phyloP scores from a whole-genome alignment of 225 moss, liverwort and hornwort genomes.

The Marchantia paleacea region DNA sequence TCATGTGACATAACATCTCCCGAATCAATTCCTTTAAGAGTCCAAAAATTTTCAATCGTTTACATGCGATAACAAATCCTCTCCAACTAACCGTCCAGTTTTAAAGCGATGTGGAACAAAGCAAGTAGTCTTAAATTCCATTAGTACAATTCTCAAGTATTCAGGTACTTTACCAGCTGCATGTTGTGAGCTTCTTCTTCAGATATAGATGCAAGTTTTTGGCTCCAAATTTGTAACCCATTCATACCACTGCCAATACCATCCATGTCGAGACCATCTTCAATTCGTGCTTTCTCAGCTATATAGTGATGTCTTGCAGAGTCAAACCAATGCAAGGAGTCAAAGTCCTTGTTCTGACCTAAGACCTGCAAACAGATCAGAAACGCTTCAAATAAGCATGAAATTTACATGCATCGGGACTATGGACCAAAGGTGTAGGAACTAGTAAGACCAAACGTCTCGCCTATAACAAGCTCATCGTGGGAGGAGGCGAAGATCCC shows the following conservation, averaged over 20 bases:
- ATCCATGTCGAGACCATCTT: conserved; percentile 92
- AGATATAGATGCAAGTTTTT: conserved; percentile 89
- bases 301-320: conserved; percentile 66
- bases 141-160: neutral
- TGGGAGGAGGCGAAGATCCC: neutral
- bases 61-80: neutral
- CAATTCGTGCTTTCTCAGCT: conserved; percentile 72
- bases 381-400: neutral
- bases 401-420: neutral
- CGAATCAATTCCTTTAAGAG: neutral
- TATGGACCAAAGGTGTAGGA: no score
- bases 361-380: conserved; percentile 49
- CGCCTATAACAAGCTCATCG: neutral
- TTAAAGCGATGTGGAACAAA: neutral
- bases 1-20: neutral
- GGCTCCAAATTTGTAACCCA: conserved; percentile 97
- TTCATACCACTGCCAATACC: conserved; percentile 76
- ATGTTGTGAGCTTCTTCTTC: conserved; percentile 94
- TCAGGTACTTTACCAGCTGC: conserved; percentile 62
- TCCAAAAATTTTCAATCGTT: neutral
- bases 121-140: no score
- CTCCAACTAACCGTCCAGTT: neutral
- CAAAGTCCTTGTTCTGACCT: conserved; percentile 87
- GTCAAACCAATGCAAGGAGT: conserved; percentile 97
- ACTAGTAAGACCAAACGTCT: neutral